Percentiles rank a stretch among this genome's conserved stretches.
Evolutionary conservation across 495 filamentous ascomycete species (phyloP).

Genomic region (Daldinia caldariorum): DNA sequence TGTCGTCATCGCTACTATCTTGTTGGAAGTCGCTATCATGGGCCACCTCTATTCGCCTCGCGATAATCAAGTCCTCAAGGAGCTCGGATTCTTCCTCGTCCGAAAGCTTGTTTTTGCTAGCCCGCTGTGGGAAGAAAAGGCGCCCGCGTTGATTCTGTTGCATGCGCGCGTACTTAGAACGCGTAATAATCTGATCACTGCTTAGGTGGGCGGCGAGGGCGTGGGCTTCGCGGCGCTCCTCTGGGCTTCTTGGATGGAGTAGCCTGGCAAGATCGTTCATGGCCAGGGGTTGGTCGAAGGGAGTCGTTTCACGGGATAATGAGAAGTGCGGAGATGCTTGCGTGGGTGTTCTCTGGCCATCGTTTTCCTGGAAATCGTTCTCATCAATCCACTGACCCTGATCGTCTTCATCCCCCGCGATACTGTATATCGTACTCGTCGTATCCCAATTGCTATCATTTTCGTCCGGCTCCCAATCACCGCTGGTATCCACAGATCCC

Average conservation of each 20-base stretch:
- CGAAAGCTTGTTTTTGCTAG: conserved; percentile 51
- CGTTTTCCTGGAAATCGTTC: conserved; percentile 44
- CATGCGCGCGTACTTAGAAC: conserved; percentile 75
- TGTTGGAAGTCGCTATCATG: conserved; percentile 60
- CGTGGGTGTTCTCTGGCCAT: conserved; percentile 83
- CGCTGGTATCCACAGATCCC: conserved; percentile 80
- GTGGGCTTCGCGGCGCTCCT: conserved; percentile 81
- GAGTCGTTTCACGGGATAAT: conserved; percentile 65
- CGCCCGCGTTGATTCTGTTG: conserved; percentile 71
- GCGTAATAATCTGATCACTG: conserved; percentile 76
- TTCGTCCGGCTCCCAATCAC: conserved; percentile 65
- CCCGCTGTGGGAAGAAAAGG: conserved; percentile 64
- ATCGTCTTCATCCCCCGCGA: conserved; percentile 49
- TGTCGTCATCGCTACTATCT: conserved; percentile 75
- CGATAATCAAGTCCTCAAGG: conserved; percentile 84
- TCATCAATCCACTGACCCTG: conserved; percentile 52
- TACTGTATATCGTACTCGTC: conserved; percentile 45
- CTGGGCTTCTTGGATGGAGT: conserved; percentile 79
- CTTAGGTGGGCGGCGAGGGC: conserved; percentile 83
- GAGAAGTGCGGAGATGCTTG: conserved; percentile 51
- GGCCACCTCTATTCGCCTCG: conserved; percentile 55
- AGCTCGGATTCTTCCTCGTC: conserved; percentile 80
- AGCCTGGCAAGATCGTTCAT: conserved; percentile 78
- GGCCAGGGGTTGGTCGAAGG: conserved; percentile 72
- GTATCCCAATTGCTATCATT: conserved; percentile 67